Evolutionary conservation across 2,329 filamentous ascomycete genomes (phyloP), one percentile per base, ranked within the genome.

Genomic region (Nemania diffusa): DNA sequence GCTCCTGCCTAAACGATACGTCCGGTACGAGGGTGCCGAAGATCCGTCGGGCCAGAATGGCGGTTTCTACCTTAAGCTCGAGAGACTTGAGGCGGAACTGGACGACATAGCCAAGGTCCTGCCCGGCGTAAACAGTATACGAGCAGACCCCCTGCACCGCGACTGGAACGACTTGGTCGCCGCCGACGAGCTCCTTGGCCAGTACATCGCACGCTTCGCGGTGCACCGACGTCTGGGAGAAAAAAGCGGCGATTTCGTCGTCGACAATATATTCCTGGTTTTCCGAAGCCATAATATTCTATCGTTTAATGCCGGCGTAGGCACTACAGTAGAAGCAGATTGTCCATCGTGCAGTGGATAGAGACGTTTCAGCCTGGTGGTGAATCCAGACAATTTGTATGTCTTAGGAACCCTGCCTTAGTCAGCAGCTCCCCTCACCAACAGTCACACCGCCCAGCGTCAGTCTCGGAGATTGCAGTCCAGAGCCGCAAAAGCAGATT

Each of bases 51-150:
- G 52, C 64, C 4, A 62, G 52, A 8, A 7, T 24, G 8, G 15
- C 40, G 32, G n/a, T 53, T 24, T 62, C 57, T 3, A n/a, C 13
- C 2, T 66, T 57, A 4, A 66, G 58, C 15, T 2, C 15, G 2
- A 66, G 44, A 20, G 57, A 66, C 17, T 52, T 46, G 8, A 60
- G 64, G 46, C 64, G 59, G 24, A 63, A 64, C 56, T 67, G 64
- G 26, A 64, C 56, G 2, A 67, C 59, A 29, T 37, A 61, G 5
- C 50, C 59, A 3, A 32, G 55, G 13, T 51, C 15, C 15, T 20
- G 64, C 13, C 64, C 64, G 22, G 46, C 59, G 40, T 63, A 67
- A 5, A 67, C 60, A 3, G 64, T 59, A 26, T 67, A 67, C 20
- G 34, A 50, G 60, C 59, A 63, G n/a, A 26, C 29, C 15, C 64